Evolutionary conservation across 2,329 filamentous ascomycete species (phyloP).

Genomic region (Proliferodiscus dingleyae): DNA sequence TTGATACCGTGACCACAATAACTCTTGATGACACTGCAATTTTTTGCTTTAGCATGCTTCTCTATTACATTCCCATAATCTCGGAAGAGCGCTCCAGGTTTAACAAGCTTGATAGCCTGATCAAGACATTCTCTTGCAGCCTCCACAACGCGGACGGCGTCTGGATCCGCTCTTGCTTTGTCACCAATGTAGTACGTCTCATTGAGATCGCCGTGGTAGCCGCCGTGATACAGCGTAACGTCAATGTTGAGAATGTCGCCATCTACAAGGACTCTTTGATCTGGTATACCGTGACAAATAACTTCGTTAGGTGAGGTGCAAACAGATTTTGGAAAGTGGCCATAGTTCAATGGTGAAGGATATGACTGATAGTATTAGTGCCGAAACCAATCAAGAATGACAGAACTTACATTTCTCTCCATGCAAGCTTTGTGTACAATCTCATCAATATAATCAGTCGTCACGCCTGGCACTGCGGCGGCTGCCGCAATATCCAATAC

Average conservation of each 20-base stretch:
- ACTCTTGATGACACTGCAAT: constrained; percentile 88
- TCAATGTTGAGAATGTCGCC: constrained; percentile 98
- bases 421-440: constrained; percentile 92
- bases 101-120: constrained; percentile 85
- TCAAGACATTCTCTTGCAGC: constrained; percentile 83
- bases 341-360: constrained; percentile 91
- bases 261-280: constrained; percentile 79
- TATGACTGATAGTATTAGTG: constrained; percentile 61
- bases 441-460: constrained; percentile 92
- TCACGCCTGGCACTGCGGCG: constrained; percentile 82
- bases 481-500: constrained; percentile 87
- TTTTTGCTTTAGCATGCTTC: constrained; percentile 79
- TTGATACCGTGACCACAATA: constrained; percentile 98
- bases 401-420: constrained; percentile 73
- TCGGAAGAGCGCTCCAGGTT: constrained; percentile 86
- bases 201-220: constrained; percentile 94
- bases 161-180: constrained; percentile 75
- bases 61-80: constrained; percentile 95
- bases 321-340: constrained; percentile 94
- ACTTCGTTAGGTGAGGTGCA: constrained; percentile 96
- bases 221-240: constrained; percentile 87
- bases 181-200: constrained; percentile 98
- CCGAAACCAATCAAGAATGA: background rate
- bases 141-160: constrained; percentile 86
- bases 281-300: constrained; percentile 97